Evolutionary conservation across 768 basidiomycete genomes (phyloP), one percentile per base, ranked within the genome.

Genomic region (Rubroboletus pulcherrimus): DNA sequence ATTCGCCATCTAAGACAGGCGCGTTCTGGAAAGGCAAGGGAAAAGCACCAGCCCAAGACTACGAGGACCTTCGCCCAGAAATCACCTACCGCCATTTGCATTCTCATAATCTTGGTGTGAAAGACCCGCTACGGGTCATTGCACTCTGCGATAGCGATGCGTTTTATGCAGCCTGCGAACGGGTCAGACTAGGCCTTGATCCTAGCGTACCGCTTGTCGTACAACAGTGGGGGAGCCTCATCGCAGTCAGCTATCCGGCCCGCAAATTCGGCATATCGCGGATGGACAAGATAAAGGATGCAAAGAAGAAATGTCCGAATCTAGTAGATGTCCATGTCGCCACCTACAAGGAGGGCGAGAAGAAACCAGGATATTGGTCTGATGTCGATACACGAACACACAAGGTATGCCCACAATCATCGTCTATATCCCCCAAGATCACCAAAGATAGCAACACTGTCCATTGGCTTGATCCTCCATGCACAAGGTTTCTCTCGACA

Each of bases 161-260:
- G 0, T 93, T 88, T 66, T 91, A 88, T 69, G 82, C 81, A 12
- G 85, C 89, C 7, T 95, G 91, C 74, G 95, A 97, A 71, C 89
- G 87, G 73, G 81, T 91, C 51, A 78, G 93, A 30, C 81, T 96
- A 0, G 83, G 81, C 0, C 74, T 91, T 43, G 77, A 81, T 49
- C 78, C 79, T 40, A 77, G 79, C 17, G 77, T 70, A 1, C 92
- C 93, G 0, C 77, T 95, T 11, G 90, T 92, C 6, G 92, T 93
- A 7, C 79, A 87, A 42, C 93, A 96, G 60, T 95, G 94, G 94
- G 83, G 89, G 43, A 77, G 83, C 15, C 68, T 95, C 51, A 98
- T 99, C 55, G 97, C 97, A 0, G 89, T 98, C 59, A 98, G 95
- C 72, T 98, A 99, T 67, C 87, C 94, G 5, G 96, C 97, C 0